Base-by-base conservation (phyloP, 495 filamentous ascomycete species). In the Penicillium flavigenum region DNA sequence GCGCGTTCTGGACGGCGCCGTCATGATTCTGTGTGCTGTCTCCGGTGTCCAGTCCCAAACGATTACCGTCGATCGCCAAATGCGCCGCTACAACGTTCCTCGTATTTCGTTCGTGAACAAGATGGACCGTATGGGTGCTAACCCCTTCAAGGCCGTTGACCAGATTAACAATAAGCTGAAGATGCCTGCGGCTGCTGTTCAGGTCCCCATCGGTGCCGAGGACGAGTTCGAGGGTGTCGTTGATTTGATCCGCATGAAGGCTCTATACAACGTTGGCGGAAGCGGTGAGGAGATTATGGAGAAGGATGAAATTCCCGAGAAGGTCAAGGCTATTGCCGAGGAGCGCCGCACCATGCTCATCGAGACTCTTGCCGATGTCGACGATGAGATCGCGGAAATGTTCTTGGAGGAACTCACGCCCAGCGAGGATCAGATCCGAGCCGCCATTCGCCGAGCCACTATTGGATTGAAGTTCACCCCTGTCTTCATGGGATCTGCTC, bases 41-140 rank as follows among this genome's bases (percentile, higher is more conserved):
- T 94, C 89, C 54, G 95, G 95, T 68, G 95, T 99, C 4, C 95
- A 99, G 79, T 89, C 85, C 63, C 95, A 99, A 76, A 99, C 95
- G 5, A 96, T 97, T 60, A 99, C 95, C 1, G 95, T 99, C 49
- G 93, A 99, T 72, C 80, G 95, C 58, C 95, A 99, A 79, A 99
- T 99, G 95, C 88, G 89, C 77, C 84, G 95, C 50, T 99, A 99
- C 78, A 96, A 97, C 67, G 85, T 99, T 50, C 95, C 95, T 34
- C 81, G 95, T 59, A 88, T 99, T 64, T 92, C 88, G 54, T 99
- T 99, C 70, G 81, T 99, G 63, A 99, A 99, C 79, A 99, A 99
- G 82, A 99, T 99, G 95, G 95, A 99, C 67, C 90, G 95, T 56
- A 96, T 96, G 86, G 95, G 95, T 47, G 91, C 95, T 55, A 98